phyloP scores from a whole-genome alignment of 2,329 filamentous ascomycete species.

The Penicillium capsulatum region DNA sequence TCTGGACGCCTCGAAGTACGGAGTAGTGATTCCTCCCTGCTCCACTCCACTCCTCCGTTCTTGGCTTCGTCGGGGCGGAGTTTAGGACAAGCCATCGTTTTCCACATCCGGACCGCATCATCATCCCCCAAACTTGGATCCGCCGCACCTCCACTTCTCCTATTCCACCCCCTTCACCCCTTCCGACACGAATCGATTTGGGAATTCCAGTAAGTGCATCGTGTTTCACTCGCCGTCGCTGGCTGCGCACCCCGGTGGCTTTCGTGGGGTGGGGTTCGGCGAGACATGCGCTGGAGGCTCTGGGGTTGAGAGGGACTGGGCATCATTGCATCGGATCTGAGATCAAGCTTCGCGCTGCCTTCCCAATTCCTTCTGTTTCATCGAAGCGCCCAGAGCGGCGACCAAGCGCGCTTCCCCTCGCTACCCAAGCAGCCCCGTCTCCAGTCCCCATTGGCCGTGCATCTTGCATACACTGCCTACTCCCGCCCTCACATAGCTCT shows the following conservation, averaged over 20 bases:
- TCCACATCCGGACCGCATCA: constrained; percentile 16
- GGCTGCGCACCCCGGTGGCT: constrained; percentile 9
- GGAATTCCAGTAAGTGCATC: constrained; percentile 2
- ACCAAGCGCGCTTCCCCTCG: constrained; percentile 1
- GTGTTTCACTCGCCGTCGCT: not conserved
- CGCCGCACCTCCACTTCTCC: not conserved
- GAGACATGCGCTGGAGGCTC: constrained; percentile 5
- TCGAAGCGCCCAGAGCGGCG: too few relatives aligned
- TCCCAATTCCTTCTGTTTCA: not conserved
- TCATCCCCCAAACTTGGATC: constrained; percentile 3
- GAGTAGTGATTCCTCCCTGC: constrained; percentile 1
- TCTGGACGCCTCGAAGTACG: too few relatives aligned
- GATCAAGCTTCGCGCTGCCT: not conserved
- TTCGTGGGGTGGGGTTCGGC: constrained; percentile 12
- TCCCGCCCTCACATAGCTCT: not conserved
- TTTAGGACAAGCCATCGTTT: constrained; percentile 7
- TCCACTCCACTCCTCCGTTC: constrained; percentile 17
- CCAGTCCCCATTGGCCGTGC: constrained; percentile 4
- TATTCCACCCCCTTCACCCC: not conserved
- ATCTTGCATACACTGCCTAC: constrained; percentile 2
- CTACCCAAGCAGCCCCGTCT: not conserved
- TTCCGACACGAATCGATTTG: too few relatives aligned
- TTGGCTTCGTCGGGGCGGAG: constrained; percentile 19
- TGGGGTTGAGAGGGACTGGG: too few relatives aligned
- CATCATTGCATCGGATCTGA: too few relatives aligned